These are phyloP conservation scores for Albugo laibachii DNA, from an alignment of 352 stramenopile genomes.

Conservation along the genomic window DNA sequence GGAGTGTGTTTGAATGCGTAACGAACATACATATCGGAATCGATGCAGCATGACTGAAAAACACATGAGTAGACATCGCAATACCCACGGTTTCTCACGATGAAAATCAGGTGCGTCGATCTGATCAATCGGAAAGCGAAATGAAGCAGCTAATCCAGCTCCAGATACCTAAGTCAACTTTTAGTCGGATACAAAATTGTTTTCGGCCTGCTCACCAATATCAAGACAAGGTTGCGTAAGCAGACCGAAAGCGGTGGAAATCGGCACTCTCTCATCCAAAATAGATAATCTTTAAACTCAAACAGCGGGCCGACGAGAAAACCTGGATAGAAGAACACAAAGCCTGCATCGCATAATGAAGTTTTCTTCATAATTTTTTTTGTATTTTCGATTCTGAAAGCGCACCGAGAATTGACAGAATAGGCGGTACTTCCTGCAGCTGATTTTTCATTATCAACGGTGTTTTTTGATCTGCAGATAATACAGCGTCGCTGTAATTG, in stretches of 20 bases:
- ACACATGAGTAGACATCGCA: slow-evolving; percentile 53
- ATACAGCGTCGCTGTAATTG: slow-evolving; percentile 56
- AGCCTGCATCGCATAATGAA: slow-evolving; percentile 16
- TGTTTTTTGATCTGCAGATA: slow-evolving; percentile 61
- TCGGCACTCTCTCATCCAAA: slow-evolving; percentile 41
- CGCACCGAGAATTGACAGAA: slow-evolving; percentile 59
- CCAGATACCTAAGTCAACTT: slow-evolving; percentile 23
- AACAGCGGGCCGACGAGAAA: slow-evolving; percentile 65
- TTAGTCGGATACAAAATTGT: neutral
- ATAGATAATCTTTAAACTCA: slow-evolving; percentile 72
- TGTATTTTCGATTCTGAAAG: neutral
- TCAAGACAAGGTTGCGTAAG: slow-evolving; percentile 40
- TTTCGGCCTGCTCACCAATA: slow-evolving; percentile 21
- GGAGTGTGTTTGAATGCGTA: neutral
- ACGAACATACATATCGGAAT: slow-evolving; percentile 53
- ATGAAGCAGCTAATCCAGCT: slow-evolving; percentile 43
- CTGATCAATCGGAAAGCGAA: slow-evolving; percentile 51
- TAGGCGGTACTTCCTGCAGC: slow-evolving; percentile 24
- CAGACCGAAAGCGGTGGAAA: too few relatives aligned
- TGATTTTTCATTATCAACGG: slow-evolving; percentile 54
- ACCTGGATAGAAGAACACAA: slow-evolving; percentile 78
- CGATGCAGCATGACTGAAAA: slow-evolving; percentile 58
- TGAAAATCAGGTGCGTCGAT: slow-evolving; percentile 67
- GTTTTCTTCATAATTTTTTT: neutral
- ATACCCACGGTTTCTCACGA: slow-evolving; percentile 26